A percentile compares a stretch with the other conserved stretches of the same genome.
Evolutionary conservation across 495 filamentous ascomycete genomes (phyloP).

Genomic region (Neurospora discreta): DNA sequence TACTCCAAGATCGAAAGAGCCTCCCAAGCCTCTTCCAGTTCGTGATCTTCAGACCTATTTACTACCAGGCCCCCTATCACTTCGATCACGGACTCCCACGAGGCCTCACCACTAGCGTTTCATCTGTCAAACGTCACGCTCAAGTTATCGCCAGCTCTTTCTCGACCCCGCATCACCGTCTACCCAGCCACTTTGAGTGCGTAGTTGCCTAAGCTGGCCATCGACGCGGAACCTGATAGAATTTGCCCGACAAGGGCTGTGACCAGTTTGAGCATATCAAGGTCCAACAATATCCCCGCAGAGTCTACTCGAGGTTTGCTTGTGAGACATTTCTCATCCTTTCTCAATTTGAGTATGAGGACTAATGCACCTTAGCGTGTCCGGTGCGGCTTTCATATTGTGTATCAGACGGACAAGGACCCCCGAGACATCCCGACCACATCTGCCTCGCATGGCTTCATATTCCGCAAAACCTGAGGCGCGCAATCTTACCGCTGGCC

Average conservation of each 20-base stretch:
- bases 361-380: not conserved
- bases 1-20: not conserved
- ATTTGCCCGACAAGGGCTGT: not conserved
- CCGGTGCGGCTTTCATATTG: not conserved
- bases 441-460: conserved; percentile 4
- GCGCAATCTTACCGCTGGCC: not conserved
- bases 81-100: not conserved
- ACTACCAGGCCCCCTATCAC: not conserved
- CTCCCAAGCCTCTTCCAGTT: not conserved
- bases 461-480: conserved; percentile 8
- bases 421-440: not conserved
- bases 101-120: not conserved
- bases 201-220: not conserved
- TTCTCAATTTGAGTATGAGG: not conserved
- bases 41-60: not conserved
- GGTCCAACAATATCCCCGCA: not conserved
- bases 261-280: not conserved
- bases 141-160: not conserved
- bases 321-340: not conserved
- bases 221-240: not conserved
- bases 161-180: not conserved
- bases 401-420: not conserved
- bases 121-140: not conserved
- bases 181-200: not conserved
- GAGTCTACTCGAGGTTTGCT: not conserved